Percentiles rank a stretch among this genome's conserved stretches.
Evolutionary conservation across 768 basidiomycete genomes (phyloP).

Genomic region (Trametes sanguinea): DNA sequence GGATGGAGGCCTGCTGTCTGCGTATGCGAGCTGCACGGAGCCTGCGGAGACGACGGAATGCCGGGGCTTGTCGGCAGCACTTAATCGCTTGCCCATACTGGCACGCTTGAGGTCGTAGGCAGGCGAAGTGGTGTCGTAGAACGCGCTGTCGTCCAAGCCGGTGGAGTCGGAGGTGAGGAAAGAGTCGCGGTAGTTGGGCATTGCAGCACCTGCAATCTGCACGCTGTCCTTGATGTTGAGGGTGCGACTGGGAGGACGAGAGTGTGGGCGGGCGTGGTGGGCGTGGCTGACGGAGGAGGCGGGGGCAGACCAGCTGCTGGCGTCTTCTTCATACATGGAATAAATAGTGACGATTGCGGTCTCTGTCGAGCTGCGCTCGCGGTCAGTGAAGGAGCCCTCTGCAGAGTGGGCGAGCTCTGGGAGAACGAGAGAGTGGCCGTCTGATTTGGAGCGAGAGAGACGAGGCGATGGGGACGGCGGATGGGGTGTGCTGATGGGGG

Average conservation of each 20-base stretch:
- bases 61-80: constrained; percentile 27
- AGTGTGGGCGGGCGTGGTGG: constrained; percentile 11
- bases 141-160: constrained; percentile 32
- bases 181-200: constrained; percentile 39
- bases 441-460: constrained; percentile 5
- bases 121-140: constrained; percentile 32
- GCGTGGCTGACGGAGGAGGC: constrained; percentile 27
- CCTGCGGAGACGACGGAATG: constrained; percentile 32
- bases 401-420: constrained; percentile 38
- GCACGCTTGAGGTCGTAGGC: constrained; percentile 25
- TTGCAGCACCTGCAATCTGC: constrained; percentile 26
- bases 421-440: constrained; percentile 35
- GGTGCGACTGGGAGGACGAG: constrained; percentile 34
- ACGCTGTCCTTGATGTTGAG: constrained; percentile 33
- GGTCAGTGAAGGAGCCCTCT: constrained; percentile 34
- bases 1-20: constrained; percentile 29
- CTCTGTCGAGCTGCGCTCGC: constrained; percentile 63
- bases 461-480: constrained; percentile 15
- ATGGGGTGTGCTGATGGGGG: constrained; percentile 27
- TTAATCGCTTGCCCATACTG: constrained; percentile 26
- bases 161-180: constrained; percentile 31
- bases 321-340: constrained; percentile 80
- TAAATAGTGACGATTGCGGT: constrained; percentile 83
- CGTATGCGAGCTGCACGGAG: constrained; percentile 32
- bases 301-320: constrained; percentile 49